Percentiles rank a stretch among this genome's conserved stretches.
These are phyloP conservation scores for Rhazya stricta DNA, from an alignment of 257 asterid species.

Conservation along the genomic window DNA sequence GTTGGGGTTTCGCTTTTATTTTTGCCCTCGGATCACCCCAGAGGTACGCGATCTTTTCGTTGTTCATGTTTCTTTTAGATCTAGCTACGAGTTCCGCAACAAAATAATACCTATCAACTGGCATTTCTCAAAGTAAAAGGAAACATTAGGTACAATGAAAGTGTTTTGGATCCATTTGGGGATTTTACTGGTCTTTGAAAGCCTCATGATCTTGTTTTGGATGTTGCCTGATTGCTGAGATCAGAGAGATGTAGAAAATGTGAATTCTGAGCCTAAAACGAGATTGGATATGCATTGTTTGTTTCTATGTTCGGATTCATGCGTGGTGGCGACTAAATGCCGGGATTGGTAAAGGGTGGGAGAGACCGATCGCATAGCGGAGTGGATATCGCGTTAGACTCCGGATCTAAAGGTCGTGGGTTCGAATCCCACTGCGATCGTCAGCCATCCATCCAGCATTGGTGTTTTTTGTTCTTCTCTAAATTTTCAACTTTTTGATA, in stretches of 20 bases:
- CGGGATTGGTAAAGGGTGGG: not conserved
- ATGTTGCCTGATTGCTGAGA: not conserved
- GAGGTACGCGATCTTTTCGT: not conserved
- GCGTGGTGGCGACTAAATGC: not conserved
- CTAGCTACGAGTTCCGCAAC: not conserved
- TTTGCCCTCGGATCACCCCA: no score
- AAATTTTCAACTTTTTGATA: not conserved
- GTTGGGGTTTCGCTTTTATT: no score
- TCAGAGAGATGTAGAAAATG: not conserved
- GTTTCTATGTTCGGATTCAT: not conserved
- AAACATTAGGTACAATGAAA: not conserved
- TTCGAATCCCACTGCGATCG: slow-evolving; percentile 96
- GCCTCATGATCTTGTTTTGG: not conserved
- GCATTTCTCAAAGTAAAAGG: not conserved
- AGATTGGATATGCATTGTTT: not conserved
- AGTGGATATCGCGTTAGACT: slow-evolving; percentile 99
- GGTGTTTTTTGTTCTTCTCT: not conserved
- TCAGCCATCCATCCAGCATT: not conserved
- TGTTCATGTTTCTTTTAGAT: not conserved
- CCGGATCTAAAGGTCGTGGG: slow-evolving; percentile 99
- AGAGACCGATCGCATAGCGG: slow-evolving; percentile 67
- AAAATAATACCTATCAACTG: not conserved
- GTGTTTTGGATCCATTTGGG: not conserved
- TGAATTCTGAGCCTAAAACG: not conserved
- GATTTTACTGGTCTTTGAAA: not conserved